Conservation (phyloP, 176 grass and related monocot species). For the Poa pratensis region DNA sequence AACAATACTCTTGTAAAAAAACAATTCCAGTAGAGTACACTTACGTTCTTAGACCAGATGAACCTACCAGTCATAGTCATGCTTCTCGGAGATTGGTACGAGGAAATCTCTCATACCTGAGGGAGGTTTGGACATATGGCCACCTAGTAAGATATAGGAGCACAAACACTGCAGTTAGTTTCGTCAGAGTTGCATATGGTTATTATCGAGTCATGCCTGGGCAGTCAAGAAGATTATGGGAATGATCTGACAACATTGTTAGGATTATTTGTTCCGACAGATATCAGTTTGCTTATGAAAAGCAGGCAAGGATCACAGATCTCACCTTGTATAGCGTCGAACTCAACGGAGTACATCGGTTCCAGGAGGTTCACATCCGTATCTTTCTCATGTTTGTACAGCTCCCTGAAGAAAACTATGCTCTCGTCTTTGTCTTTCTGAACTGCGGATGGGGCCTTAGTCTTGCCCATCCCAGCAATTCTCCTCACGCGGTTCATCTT, state of each 20-base stretch:
- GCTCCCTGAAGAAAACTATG: slow-evolving; percentile 62
- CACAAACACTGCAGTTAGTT: slow-evolving; percentile 2
- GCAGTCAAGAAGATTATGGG: not conserved
- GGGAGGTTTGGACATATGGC: slow-evolving; percentile 27
- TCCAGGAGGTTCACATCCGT: slow-evolving; percentile 62
- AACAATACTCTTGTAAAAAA: not conserved
- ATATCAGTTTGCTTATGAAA: not conserved
- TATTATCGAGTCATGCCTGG: not conserved
- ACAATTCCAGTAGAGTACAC: not conserved
- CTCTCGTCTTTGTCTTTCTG: slow-evolving; percentile 63
- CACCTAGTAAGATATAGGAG: slow-evolving; percentile 22
- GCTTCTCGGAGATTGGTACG: slow-evolving; percentile 48
- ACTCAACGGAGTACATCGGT: slow-evolving; percentile 51
- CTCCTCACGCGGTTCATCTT: slow-evolving; percentile 52
- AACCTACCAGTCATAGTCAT: slow-evolving; percentile 66
- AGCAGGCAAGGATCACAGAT: not conserved
- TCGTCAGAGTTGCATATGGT: not conserved
- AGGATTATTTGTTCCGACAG: not conserved
- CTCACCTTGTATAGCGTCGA: slow-evolving; percentile 62
- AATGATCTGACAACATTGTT: not conserved
- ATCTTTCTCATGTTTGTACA: slow-evolving; percentile 55
- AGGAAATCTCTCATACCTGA: slow-evolving; percentile 50
- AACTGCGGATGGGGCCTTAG: slow-evolving; percentile 4
- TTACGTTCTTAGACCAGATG: not conserved
- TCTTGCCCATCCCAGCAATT: slow-evolving; percentile 41